phyloP scores from a whole-genome alignment of 805 yeast genomes.

The Clavispora fructus region DNA sequence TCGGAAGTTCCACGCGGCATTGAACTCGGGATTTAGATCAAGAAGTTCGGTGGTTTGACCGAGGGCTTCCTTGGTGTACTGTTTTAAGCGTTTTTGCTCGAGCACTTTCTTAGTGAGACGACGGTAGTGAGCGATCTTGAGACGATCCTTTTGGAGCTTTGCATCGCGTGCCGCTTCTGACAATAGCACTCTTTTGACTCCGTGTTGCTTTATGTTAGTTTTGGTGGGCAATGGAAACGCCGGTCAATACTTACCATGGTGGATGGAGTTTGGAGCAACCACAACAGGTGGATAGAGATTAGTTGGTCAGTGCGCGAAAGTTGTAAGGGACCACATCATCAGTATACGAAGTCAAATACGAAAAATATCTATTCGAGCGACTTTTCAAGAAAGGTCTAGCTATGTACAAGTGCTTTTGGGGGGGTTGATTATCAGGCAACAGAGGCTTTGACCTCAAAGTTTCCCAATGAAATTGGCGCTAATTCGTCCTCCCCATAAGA shows the following conservation, averaged over 20 bases:
- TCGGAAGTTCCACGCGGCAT: constrained; percentile 86
- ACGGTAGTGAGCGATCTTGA: constrained; percentile 54
- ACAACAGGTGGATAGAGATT: not conserved
- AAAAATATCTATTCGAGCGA: not conserved
- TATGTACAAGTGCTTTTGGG: not conserved
- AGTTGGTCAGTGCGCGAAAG: not conserved
- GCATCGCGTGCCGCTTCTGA: constrained; percentile 50
- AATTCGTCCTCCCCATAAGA: constrained; percentile 37
- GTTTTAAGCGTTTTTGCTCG: constrained; percentile 14
- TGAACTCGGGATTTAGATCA: constrained; percentile 74
- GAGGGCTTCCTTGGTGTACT: constrained; percentile 33
- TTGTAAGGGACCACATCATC: not conserved
- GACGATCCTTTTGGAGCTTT: constrained; percentile 54
- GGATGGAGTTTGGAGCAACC: not conserved
- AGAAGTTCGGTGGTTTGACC: constrained; percentile 54
- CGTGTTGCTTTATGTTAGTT: constrained; percentile 50
- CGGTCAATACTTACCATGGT: constrained; percentile 5
- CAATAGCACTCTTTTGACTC: constrained; percentile 56
- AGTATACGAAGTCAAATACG: not conserved
- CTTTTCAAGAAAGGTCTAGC: not conserved
- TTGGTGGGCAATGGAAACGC: not conserved
- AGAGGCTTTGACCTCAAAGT: constrained; percentile 6
- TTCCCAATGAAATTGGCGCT: constrained; percentile 19
- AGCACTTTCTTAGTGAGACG: constrained; percentile 42
- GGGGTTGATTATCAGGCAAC: not conserved